Conservation (phyloP, 2,329 filamentous ascomycete genomes). For the Trichoderma arundinaceum region DNA sequence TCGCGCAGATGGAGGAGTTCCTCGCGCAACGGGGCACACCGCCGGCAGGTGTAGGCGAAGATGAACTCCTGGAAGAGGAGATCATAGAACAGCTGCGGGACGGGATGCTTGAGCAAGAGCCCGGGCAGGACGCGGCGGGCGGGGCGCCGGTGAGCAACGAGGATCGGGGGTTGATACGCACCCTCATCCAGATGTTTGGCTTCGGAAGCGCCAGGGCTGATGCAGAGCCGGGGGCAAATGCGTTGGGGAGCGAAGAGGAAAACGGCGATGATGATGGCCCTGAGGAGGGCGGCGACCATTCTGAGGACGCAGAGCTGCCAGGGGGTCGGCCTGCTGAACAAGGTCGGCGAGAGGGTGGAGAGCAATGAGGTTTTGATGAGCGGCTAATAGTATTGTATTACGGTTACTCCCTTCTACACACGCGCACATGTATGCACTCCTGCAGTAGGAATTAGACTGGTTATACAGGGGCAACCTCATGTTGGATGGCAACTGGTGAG, state of each 20-base stretch:
- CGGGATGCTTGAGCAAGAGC: background rate
- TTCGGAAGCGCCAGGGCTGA: slow-evolving; percentile 27
- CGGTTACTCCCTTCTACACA: background rate
- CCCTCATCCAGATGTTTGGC: slow-evolving; percentile 40
- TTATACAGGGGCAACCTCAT: background rate
- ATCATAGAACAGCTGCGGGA: background rate
- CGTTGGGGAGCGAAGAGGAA: background rate
- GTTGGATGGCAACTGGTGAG: no score
- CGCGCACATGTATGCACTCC: background rate
- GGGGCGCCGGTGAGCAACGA: slow-evolving; percentile 38
- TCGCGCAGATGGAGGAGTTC: slow-evolving; percentile 41
- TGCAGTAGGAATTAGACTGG: background rate
- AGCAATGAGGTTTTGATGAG: background rate
- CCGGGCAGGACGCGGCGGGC: slow-evolving; percentile 30
- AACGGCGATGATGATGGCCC: slow-evolving; percentile 4
- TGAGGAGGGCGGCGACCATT: background rate
- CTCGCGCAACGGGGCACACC: slow-evolving; percentile 36
- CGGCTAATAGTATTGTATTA: background rate
- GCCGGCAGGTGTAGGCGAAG: background rate
- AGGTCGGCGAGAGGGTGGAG: slow-evolving; percentile 14
- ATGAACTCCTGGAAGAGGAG: slow-evolving; percentile 26
- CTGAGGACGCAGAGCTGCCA: slow-evolving; percentile 34
- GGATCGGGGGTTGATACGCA: slow-evolving; percentile 40
- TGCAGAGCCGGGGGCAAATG: slow-evolving; percentile 31
- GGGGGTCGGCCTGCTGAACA: slow-evolving; percentile 47